These are phyloP conservation scores for Eryngium alpinum DNA, from an alignment of 140 eudicot species.

Conservation along the genomic window DNA sequence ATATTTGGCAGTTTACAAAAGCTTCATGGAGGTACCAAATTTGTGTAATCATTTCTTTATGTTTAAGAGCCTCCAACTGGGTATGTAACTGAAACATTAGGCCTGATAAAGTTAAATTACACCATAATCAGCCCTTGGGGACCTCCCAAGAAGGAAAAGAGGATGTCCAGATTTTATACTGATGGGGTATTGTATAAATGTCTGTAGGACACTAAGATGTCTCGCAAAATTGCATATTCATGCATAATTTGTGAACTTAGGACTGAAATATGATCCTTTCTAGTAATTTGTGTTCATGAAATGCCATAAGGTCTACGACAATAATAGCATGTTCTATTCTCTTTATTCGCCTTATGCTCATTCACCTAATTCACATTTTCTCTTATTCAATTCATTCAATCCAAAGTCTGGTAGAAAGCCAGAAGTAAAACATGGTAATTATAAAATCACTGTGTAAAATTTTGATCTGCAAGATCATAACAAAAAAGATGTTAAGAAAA, in stretches of 20 bases:
- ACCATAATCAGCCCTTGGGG: not conserved
- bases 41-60: not conserved
- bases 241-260: not conserved
- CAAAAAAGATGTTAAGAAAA: no score
- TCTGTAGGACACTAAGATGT: no score
- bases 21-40: constrained; percentile 84
- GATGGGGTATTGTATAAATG: not conserved
- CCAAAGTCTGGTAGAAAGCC: no score
- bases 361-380: no score
- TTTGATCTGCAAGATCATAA: no score
- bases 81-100: not conserved
- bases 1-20: constrained; percentile 74
- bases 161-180: not conserved
- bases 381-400: no score
- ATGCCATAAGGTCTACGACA: not conserved
- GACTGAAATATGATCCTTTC: not conserved
- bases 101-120: not conserved
- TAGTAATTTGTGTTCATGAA: not conserved
- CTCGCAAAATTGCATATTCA: not conserved
- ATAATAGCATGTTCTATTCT: not conserved
- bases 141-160: not conserved
- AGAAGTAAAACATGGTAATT: no score
- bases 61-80: not conserved
- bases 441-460: no score
- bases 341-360: not conserved